Evolutionary conservation across 2,329 filamentous ascomycete species (phyloP).

Genomic region (Beauveria brongniartii): DNA sequence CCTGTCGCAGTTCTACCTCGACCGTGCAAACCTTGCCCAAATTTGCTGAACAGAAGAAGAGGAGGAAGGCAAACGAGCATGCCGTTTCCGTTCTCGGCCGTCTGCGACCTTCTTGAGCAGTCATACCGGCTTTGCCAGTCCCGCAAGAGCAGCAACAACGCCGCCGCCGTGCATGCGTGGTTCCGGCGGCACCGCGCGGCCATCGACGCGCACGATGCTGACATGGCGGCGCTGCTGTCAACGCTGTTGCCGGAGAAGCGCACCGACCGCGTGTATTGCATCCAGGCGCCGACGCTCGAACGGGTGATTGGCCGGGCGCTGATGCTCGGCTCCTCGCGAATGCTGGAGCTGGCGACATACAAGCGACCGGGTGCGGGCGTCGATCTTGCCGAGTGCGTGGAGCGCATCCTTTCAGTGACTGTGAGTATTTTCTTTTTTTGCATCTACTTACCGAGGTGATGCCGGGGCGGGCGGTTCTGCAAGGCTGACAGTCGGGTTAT

Average conservation of each 20-base stretch:
- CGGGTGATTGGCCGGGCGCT: conserved; percentile 61
- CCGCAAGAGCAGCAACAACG: conserved; percentile 21
- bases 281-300: conserved; percentile 55
- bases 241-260: conserved; percentile 68
- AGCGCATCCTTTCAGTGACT: conserved; percentile 53
- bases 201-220: conserved; percentile 49
- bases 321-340: conserved; percentile 54
- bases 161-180: conserved; percentile 50
- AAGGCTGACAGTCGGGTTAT: background rate
- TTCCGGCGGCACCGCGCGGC: conserved; percentile 53
- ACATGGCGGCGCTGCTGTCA: conserved; percentile 60
- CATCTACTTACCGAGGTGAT: no score
- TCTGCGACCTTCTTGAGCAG: conserved; percentile 67
- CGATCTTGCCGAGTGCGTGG: conserved; percentile 66
- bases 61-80: background rate
- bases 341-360: conserved; percentile 56
- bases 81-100: conserved; percentile 56
- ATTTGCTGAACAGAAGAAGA: no score
- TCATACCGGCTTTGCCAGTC: conserved; percentile 42
- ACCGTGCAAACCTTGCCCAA: no score
- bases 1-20: background rate
- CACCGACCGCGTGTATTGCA: conserved; percentile 67
- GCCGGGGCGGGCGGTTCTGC: background rate
- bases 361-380: conserved; percentile 44
- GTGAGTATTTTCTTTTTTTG: conserved; percentile 29